Base-by-base conservation (phyloP, 768 basidiomycete species). In the Mycena galericulata region DNA sequence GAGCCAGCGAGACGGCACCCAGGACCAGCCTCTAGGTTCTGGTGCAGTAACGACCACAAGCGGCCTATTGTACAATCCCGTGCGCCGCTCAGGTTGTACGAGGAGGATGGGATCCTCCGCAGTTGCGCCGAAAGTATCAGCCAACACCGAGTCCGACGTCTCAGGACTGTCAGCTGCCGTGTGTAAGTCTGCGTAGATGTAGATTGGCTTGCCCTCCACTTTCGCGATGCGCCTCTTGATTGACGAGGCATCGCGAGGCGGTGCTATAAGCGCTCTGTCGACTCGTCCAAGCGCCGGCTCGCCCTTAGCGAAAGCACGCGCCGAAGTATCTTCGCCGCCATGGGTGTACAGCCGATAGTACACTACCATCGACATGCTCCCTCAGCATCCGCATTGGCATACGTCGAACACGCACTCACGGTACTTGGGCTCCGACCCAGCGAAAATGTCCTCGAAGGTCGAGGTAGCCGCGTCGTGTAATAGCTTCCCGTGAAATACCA, bases 261-360 rank as follows among this genome's bases (percentile, higher is more conserved):
- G 58, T 14, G 58, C 58, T 40, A 60, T 60, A 18, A 29, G 22
- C 18, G 14, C 36, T 20, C 56, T 18, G 36, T 58, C 40, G 10
- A 58, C 18, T 18, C 34, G 40, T 32, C 56, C 56, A 24, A 58
- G 34, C 17, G 34, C 36, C 8, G 58, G 43, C 45, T 60, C 58
- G 30, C 20, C 29, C 27, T 18, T 17, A 22, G 30, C 58, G 45
- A 60, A 60, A 29, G 43, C 9, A 22, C 22, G 45, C 58, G 27
- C 15, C 40, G 58, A 60, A 24, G 22, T 29, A 12, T 30, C 22
- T 27, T 26, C 27, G 27, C 58, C 41, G 18, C 17, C 24, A n/a
- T n/a, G 41, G 26, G 18, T 60, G 58, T 60, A 45, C 17, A 60
- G 58, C 20, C 43, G 41, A 45, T 60, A 60, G 58, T 60, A 60